Base-by-base conservation (phyloP, 2,329 filamentous ascomycete species). In the Arthrobotrys pseudoclavata region DNA sequence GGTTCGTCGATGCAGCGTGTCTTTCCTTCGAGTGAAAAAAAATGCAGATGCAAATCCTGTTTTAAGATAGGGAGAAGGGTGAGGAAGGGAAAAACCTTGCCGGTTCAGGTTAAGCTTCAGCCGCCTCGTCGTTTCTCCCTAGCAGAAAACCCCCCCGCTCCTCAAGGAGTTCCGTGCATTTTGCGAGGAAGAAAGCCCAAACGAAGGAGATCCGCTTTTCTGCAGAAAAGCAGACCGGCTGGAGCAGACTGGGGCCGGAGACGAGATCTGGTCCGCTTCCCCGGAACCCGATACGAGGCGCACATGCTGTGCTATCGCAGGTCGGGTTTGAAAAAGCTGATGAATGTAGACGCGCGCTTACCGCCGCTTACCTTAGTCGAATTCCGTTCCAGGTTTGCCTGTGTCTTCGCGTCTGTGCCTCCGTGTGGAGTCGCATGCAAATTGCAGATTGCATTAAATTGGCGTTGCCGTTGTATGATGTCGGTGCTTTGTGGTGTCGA, bases 221-320 rank as follows among this genome's bases (percentile, higher is more conserved):
- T 70, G 72, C 66, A 69, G 72, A 66, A 57, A 57, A 12, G 7
- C 6, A 18, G 34, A 53, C n/a, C 22, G 31, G 26, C 55, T 42
- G 20, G 34, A 60, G 34, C 34, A 42, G 5, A 60, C 55, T 24
- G 40, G 34, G 42, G 48, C 52, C 45, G 72, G 64, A 76, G 72
- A 69, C 72, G 72, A 76, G 72, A 76, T 76, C 72, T 66, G 72
- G 57, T 52, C 72, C 72, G 72, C 26, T 66, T 63, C 66, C 50
- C 63, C 72, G 72, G 72, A 57, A 63, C 55, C 63, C 40, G 63
- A 75, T 75, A 69, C 63, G 70, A 75, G 69, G 40, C 40, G 61
- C 37, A 57, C 62, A 48, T 70, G 67, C 34, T 48, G 55, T 70
- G 20, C 40, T 37, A 61, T 50, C 55, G 55, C 55, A 60, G 55